phyloP scores from a whole-genome alignment of 208 protist species.

The Trypanosoma conorhini region DNA sequence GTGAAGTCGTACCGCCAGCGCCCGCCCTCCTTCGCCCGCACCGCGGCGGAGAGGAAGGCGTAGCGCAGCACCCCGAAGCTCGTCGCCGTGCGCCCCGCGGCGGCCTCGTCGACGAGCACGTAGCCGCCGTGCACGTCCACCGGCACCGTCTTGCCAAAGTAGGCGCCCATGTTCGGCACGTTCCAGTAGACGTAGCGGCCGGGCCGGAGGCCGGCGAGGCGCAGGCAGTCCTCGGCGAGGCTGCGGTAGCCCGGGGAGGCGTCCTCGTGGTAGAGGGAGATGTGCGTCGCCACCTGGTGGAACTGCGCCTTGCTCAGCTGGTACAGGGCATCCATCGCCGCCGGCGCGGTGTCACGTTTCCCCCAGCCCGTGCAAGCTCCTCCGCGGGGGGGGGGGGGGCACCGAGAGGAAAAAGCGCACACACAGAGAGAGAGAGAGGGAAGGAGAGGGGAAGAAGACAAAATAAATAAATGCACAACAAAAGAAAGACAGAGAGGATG shows the following conservation, averaged over 20 bases:
- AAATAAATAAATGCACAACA: no score
- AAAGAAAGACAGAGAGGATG: no score
- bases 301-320: constrained; percentile 74
- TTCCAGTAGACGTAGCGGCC: constrained; percentile 64
- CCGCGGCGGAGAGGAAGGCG: constrained; percentile 56
- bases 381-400: background rate
- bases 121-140: constrained; percentile 77
- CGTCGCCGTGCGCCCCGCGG: constrained; percentile 43
- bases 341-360: no score
- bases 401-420: background rate
- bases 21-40: constrained; percentile 66
- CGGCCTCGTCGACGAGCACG: constrained; percentile 74
- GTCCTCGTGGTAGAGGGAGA: constrained; percentile 78
- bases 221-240: constrained; percentile 48
- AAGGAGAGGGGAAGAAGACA: no score
- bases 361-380: background rate
- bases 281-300: constrained; percentile 78
- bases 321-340: constrained; percentile 72
- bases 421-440: background rate
- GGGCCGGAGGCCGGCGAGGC: constrained; percentile 40
- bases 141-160: constrained; percentile 65
- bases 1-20: constrained; percentile 82
- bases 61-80: constrained; percentile 81
- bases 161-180: constrained; percentile 70
- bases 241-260: constrained; percentile 47